Evolutionary conservation across 1,284 basidiomycete species (phyloP).

Genomic region (Rhizopogon hawkerae): DNA sequence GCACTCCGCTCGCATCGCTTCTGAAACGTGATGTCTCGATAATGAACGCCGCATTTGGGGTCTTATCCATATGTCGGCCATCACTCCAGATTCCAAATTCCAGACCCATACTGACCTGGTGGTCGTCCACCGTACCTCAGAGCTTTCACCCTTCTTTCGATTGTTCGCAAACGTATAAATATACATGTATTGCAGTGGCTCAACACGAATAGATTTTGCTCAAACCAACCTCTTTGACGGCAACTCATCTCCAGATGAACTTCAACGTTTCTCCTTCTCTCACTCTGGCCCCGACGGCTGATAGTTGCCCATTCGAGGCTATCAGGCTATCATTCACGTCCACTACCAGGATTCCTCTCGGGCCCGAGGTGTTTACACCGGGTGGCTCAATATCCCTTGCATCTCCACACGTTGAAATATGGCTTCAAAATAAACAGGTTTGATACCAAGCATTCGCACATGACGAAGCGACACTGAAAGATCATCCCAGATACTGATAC

Average conservation of each 20-base stretch:
- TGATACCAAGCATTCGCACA: slow-evolving; percentile 4
- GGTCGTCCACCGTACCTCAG: neutral
- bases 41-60: slow-evolving; percentile 1
- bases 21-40: slow-evolving; percentile 1
- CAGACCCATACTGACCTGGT: neutral
- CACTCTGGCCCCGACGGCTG: slow-evolving; percentile 29
- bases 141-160: neutral
- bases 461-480: neutral
- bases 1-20: slow-evolving; percentile 4
- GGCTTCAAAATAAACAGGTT: slow-evolving; percentile 35
- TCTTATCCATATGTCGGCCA: neutral
- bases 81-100: neutral
- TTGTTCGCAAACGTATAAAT: neutral
- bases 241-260: slow-evolving; percentile 17
- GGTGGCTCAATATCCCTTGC: slow-evolving; percentile 34
- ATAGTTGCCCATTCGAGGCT: slow-evolving; percentile 36
- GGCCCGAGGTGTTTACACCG: slow-evolving; percentile 19
- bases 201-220: neutral
- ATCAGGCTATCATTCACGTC: slow-evolving; percentile 31
- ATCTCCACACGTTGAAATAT: slow-evolving; percentile 35
- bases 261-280: slow-evolving; percentile 21
- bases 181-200: neutral
- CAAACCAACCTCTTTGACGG: neutral
- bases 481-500: slow-evolving; percentile 31
- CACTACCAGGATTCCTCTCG: slow-evolving; percentile 28